Percentiles rank a stretch among this genome's conserved stretches.
These are phyloP conservation scores for Pestalotiopsis fici DNA, from an alignment of 2,329 filamentous ascomycete species.

Conservation along the genomic window DNA sequence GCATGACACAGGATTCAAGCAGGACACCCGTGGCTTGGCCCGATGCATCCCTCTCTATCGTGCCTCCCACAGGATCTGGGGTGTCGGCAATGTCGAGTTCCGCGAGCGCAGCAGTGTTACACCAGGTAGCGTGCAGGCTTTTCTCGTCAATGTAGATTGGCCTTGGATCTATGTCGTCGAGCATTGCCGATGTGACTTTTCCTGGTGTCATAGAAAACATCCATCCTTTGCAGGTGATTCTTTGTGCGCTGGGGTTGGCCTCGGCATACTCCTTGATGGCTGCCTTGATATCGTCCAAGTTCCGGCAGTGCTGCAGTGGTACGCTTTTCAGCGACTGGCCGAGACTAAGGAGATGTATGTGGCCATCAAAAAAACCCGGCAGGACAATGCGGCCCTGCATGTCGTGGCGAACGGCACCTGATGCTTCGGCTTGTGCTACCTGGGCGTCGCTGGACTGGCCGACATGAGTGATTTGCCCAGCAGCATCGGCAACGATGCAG, in stretches of 20 bases:
- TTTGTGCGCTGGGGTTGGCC: slow-evolving; percentile 42
- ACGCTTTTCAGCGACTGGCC: slow-evolving; percentile 55
- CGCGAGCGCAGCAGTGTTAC: slow-evolving; percentile 49
- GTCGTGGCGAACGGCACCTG: slow-evolving; percentile 29
- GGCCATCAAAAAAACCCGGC: slow-evolving; percentile 58
- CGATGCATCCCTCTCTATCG: slow-evolving; percentile 46
- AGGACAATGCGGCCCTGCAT: slow-evolving; percentile 43
- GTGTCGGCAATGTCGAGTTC: slow-evolving; percentile 50
- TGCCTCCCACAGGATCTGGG: slow-evolving; percentile 51
- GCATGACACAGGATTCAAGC: slow-evolving; percentile 53
- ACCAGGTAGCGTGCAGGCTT: slow-evolving; percentile 59
- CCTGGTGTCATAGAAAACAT: slow-evolving; percentile 57
- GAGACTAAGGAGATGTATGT: slow-evolving; percentile 58
- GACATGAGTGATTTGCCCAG: slow-evolving; percentile 35
- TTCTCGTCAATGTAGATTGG: slow-evolving; percentile 59
- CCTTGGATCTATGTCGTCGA: slow-evolving; percentile 52
- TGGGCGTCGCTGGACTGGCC: slow-evolving; percentile 31
- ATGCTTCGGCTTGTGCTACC: slow-evolving; percentile 26
- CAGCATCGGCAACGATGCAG: slow-evolving; percentile 35
- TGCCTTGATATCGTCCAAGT: slow-evolving; percentile 48
- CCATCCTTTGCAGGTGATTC: slow-evolving; percentile 55
- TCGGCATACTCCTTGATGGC: slow-evolving; percentile 45
- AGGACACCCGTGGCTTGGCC: slow-evolving; percentile 53
- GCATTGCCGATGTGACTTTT: slow-evolving; percentile 47
- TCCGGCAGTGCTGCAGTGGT: slow-evolving; percentile 45